A percentile compares a stretch with the other conserved stretches of the same genome.
Conservation (phyloP, 495 filamentous ascomycete species). For the Penicillium antarcticum region DNA sequence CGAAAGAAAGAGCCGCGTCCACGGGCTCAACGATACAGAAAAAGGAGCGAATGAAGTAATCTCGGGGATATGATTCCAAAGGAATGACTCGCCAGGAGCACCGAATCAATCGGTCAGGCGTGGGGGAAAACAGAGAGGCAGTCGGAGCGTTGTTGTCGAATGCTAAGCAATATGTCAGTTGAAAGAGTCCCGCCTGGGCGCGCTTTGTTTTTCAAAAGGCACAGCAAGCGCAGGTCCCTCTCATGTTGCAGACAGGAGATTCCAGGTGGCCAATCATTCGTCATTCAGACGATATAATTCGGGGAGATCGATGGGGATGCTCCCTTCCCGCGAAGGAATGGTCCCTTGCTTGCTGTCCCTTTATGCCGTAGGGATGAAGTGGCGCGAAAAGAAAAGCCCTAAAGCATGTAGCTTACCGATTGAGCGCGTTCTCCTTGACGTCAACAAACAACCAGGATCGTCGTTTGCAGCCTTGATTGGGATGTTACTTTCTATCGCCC, state of each 20-base stretch:
- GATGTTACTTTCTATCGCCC: not conserved
- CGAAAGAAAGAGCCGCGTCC: constrained; percentile 10
- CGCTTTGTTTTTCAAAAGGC: constrained; percentile 1
- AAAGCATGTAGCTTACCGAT: constrained; percentile 21
- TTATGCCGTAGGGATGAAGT: not conserved
- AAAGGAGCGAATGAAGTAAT: constrained; percentile 13
- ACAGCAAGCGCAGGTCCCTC: not conserved
- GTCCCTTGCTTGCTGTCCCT: constrained; percentile 22
- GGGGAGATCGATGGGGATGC: constrained; percentile 13
- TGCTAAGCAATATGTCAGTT: constrained; percentile 19
- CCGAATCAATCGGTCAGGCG: constrained; percentile 21
- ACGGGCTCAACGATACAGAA: constrained; percentile 5
- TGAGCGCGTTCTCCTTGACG: constrained; percentile 19
- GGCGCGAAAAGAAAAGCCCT: not conserved
- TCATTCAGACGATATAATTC: constrained; percentile 12
- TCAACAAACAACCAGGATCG: constrained; percentile 21
- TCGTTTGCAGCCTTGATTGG: not conserved
- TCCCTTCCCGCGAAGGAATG: constrained; percentile 14
- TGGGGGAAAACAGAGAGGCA: not conserved
- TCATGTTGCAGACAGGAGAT: constrained; percentile 10
- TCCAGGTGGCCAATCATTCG: constrained; percentile 11
- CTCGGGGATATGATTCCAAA: constrained; percentile 4
- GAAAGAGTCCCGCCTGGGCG: not conserved
- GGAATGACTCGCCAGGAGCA: constrained; percentile 20
- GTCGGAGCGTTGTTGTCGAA: not conserved